Conservation (phyloP, 768 basidiomycete genomes). For the Suillus lakei region DNA sequence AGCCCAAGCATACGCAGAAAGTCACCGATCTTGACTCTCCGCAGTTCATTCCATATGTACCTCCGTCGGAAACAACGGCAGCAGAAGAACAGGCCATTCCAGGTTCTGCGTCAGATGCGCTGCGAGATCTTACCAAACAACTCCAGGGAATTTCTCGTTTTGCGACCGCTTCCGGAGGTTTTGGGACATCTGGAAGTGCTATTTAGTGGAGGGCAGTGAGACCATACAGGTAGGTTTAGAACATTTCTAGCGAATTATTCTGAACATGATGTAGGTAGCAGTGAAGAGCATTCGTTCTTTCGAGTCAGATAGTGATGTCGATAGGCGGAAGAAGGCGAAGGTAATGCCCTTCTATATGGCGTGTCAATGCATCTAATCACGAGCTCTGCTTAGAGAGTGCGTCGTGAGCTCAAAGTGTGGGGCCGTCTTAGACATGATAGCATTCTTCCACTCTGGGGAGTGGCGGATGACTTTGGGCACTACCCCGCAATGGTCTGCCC, state of each 20-base stretch:
- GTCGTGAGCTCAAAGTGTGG: conserved; percentile 27
- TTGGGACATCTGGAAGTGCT: conserved; percentile 7
- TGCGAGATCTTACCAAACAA: not conserved
- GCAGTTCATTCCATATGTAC: conserved; percentile 45
- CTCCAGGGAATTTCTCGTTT: not conserved
- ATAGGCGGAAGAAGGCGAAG: not conserved
- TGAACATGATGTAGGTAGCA: not conserved
- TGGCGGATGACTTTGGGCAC: conserved; percentile 22
- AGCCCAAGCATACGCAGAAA: conserved; percentile 64
- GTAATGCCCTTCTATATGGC: not conserved
- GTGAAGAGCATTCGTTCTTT: conserved; percentile 5
- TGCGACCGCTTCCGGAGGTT: not conserved
- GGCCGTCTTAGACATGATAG: conserved; percentile 20
- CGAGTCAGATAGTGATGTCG: not conserved
- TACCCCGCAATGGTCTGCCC: conserved; percentile 26
- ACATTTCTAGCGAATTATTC: not conserved
- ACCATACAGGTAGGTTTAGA: not conserved
- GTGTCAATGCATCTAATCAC: not conserved
- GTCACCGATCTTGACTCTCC: conserved; percentile 60
- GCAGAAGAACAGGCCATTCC: not conserved
- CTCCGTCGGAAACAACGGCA: not conserved
- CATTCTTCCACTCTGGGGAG: conserved; percentile 24
- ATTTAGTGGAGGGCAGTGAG: not conserved
- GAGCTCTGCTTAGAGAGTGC: conserved; percentile 15
- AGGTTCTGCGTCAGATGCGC: not conserved